Conservation (phyloP, 352 stramenopile genomes). For the Globisporangium megalacanthum region DNA sequence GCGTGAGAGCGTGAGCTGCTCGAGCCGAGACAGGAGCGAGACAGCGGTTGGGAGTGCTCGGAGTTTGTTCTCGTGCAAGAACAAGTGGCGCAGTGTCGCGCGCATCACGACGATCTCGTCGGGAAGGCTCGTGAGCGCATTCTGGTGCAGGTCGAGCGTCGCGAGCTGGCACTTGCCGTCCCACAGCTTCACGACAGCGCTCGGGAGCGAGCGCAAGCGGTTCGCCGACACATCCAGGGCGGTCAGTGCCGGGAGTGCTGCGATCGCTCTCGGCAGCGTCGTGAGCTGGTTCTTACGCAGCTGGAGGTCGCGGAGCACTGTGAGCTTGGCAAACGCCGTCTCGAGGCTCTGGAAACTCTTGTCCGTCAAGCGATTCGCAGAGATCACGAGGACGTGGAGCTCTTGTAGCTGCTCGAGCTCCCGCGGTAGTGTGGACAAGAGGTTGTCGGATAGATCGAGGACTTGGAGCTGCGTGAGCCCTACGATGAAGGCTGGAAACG, state of each 20-base stretch:
- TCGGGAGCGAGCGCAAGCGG: slow-evolving; percentile 18
- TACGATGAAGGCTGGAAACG: slow-evolving; percentile 20
- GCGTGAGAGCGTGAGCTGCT: slow-evolving; percentile 19
- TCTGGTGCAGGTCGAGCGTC: slow-evolving; percentile 34
- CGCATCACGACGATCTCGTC: slow-evolving; percentile 29
- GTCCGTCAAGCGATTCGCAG: slow-evolving; percentile 13
- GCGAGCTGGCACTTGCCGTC: slow-evolving; percentile 14
- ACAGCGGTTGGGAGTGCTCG: slow-evolving; percentile 21
- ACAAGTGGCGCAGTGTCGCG: slow-evolving; percentile 20
- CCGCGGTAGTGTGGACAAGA: slow-evolving; percentile 11
- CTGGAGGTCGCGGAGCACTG: slow-evolving; percentile 22
- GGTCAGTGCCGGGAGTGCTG: slow-evolving; percentile 14
- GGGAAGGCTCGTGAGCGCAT: slow-evolving; percentile 28
- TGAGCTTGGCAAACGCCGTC: slow-evolving; percentile 1
- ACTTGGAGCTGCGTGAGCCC: slow-evolving; percentile 17
- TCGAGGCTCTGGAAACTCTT: slow-evolving; percentile 12
- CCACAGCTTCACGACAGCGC: slow-evolving; percentile 15
- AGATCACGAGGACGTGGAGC: slow-evolving; percentile 17
- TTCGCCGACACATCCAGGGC: slow-evolving; percentile 36
- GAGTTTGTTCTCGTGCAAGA: slow-evolving; percentile 44
- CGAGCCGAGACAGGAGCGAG: slow-evolving; percentile 12
- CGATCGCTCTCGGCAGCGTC: slow-evolving; percentile 14
- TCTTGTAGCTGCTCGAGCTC: slow-evolving; percentile 16
- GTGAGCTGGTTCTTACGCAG: slow-evolving; percentile 24
- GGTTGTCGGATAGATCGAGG: slow-evolving; percentile 33